A percentile compares a stretch with the other conserved stretches of the same genome.
Evolutionary conservation across 306 rosid genomes (phyloP).

Genomic region (Dalbergia cultrata): DNA sequence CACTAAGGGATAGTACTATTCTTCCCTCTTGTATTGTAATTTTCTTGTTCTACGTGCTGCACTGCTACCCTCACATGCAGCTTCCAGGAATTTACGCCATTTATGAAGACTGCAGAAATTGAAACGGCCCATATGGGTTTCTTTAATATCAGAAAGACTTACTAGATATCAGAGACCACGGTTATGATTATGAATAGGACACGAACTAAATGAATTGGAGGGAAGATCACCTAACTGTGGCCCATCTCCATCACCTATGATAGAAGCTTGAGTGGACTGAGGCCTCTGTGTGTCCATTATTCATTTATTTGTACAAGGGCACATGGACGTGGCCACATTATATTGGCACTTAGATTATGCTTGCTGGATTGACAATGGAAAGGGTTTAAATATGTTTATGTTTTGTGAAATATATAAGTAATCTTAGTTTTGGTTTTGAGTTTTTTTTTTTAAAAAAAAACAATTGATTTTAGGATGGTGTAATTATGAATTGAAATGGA

Average conservation of each 20-base stretch:
- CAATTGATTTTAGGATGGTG: too few species aligned
- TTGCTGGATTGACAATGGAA: too few species aligned
- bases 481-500: too few species aligned
- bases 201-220: conserved; percentile 38
- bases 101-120: conserved; percentile 32
- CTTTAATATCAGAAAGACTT: background rate
- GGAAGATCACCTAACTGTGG: conserved; percentile 47
- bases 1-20: conserved; percentile 31
- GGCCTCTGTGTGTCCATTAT: background rate
- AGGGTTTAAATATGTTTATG: too few species aligned
- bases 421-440: too few species aligned
- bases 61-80: conserved; percentile 47
- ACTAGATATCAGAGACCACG: background rate
- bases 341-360: too few species aligned
- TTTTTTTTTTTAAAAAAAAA: too few species aligned
- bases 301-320: background rate
- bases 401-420: too few species aligned
- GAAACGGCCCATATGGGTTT: conserved; percentile 23
- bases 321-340: background rate
- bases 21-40: conserved; percentile 11
- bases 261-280: conserved; percentile 15
- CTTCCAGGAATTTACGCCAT: conserved; percentile 50
- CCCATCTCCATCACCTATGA: conserved; percentile 45
- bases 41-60: conserved; percentile 41
- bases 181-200: conserved; percentile 27